These are phyloP conservation scores for Pythium myriotylum DNA, from an alignment of 352 stramenopile species.

Conservation along the genomic window DNA sequence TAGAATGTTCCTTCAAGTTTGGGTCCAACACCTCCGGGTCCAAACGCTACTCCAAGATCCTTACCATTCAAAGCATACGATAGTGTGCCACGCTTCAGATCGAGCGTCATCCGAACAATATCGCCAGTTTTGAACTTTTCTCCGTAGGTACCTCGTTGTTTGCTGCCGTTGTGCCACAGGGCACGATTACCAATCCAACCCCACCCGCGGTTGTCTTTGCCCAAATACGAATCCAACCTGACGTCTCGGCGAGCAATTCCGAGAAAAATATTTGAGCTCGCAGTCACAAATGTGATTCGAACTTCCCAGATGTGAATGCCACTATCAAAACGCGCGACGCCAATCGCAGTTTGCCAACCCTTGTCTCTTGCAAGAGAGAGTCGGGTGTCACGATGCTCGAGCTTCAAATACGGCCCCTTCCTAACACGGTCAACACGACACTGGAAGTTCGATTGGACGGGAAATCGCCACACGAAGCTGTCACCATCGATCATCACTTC, in stretches of 20 bases:
- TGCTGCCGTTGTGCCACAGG: constrained; percentile 90
- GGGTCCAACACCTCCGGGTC: constrained; percentile 77
- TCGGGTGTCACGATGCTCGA: constrained; percentile 85
- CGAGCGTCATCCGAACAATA: constrained; percentile 79
- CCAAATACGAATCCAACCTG: constrained; percentile 87
- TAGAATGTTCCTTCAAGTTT: constrained; percentile 89
- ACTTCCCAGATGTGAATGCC: constrained; percentile 90
- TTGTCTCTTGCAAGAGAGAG: constrained; percentile 87
- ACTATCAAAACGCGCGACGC: constrained; percentile 84
- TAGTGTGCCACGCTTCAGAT: constrained; percentile 80
- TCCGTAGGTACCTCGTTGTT: constrained; percentile 88
- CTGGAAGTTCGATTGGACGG: constrained; percentile 89
- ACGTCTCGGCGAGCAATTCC: constrained; percentile 85
- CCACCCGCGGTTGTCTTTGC: constrained; percentile 92
- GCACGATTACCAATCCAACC: constrained; percentile 91
- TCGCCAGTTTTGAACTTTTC: constrained; percentile 91
- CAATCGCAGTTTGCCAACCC: constrained; percentile 88
- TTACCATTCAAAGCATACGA: constrained; percentile 91
- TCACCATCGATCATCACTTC: constrained; percentile 88
- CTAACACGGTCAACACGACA: constrained; percentile 83
- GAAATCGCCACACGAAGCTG: constrained; percentile 87
- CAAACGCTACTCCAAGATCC: constrained; percentile 88
- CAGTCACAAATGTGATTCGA: constrained; percentile 83
- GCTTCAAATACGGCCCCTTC: constrained; percentile 88
- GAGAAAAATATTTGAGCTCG: constrained; percentile 91